These are phyloP conservation scores for Capronia coronata DNA, from an alignment of 2,329 filamentous ascomycete genomes.

Conservation along the genomic window DNA sequence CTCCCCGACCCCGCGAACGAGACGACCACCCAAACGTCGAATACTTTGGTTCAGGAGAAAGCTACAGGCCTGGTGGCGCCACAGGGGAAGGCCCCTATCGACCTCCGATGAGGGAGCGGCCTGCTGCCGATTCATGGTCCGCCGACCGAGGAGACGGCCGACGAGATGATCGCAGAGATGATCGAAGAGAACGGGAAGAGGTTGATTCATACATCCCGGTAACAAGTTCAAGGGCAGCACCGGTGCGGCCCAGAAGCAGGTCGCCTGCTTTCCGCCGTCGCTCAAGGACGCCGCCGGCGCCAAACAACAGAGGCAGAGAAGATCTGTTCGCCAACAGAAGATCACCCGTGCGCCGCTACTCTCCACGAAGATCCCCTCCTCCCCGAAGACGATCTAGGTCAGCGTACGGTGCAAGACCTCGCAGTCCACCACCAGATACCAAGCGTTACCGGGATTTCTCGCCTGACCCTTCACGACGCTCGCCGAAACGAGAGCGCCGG, in stretches of 20 bases:
- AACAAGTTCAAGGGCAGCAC: constrained; percentile 21
- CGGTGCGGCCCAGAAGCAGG: constrained; percentile 34
- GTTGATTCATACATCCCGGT: constrained; percentile 28
- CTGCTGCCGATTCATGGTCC: constrained; percentile 24
- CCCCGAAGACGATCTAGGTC: constrained; percentile 37
- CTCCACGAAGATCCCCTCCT: constrained; percentile 40
- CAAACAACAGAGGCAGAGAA: constrained; percentile 35
- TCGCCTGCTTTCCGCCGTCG: constrained; percentile 39
- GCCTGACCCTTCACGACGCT: constrained; percentile 31
- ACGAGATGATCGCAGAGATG: constrained; percentile 26
- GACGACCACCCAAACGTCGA: constrained; percentile 27
- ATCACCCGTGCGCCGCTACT: constrained; percentile 37
- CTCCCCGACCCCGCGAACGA: constrained; percentile 22
- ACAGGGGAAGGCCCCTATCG: constrained; percentile 27
- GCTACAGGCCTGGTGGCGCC: constrained; percentile 28
- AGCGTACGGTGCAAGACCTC: constrained; percentile 33
- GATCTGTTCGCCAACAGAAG: constrained; percentile 34
- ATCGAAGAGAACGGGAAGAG: constrained; percentile 25
- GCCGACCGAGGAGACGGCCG: constrained; percentile 20
- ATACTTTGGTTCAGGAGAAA: constrained; percentile 28
- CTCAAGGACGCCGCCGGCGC: constrained; percentile 40
- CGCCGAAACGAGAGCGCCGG: constrained; percentile 34
- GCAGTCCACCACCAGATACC: constrained; percentile 30
- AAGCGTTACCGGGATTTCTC: constrained; percentile 36
- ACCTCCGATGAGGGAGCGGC: constrained; percentile 22